A percentile compares a stretch with the other conserved stretches of the same genome.
phyloP scores from a whole-genome alignment of 257 asterid species.

The Ajuga chamaepitys region DNA sequence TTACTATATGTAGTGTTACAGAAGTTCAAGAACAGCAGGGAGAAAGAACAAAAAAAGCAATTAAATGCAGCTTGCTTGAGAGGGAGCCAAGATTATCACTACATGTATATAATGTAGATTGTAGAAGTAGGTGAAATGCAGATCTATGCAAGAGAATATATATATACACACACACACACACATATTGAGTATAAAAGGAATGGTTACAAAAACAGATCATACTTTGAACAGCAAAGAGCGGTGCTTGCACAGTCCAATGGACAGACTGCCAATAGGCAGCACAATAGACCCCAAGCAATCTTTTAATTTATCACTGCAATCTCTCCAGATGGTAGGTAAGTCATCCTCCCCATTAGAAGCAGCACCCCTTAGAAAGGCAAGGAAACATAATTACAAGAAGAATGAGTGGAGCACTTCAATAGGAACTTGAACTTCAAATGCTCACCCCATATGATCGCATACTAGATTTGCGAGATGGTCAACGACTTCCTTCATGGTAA shows the following conservation, averaged over 20 bases:
- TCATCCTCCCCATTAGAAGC: constrained; percentile 60
- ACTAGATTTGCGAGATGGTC: constrained; percentile 82
- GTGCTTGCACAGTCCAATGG: constrained; percentile 75
- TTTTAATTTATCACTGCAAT: constrained; percentile 56
- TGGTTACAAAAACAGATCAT: constrained; percentile 12
- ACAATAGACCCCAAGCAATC: constrained; percentile 65
- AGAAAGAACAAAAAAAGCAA: background rate
- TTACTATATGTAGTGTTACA: background rate
- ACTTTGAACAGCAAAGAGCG: constrained; percentile 80
- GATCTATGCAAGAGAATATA: background rate
- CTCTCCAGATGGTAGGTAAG: constrained; percentile 54
- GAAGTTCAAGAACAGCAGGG: background rate
- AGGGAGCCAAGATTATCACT: background rate
- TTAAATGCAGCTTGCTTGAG: background rate
- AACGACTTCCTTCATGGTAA: constrained; percentile 64
- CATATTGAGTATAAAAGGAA: background rate
- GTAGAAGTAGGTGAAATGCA: constrained; percentile 6
- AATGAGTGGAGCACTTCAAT: constrained; percentile 6
- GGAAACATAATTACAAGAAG: constrained; percentile 23
- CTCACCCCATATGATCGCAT: constrained; percentile 79
- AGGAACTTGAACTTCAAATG: constrained; percentile 16
- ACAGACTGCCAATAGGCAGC: constrained; percentile 69
- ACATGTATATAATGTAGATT: background rate
- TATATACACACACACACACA: no score
- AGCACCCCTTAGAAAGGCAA: constrained; percentile 46